Percentiles rank a stretch among this genome's conserved stretches.
Conservation (phyloP, 495 filamentous ascomycete species). For the Penicillium mononematosum region DNA sequence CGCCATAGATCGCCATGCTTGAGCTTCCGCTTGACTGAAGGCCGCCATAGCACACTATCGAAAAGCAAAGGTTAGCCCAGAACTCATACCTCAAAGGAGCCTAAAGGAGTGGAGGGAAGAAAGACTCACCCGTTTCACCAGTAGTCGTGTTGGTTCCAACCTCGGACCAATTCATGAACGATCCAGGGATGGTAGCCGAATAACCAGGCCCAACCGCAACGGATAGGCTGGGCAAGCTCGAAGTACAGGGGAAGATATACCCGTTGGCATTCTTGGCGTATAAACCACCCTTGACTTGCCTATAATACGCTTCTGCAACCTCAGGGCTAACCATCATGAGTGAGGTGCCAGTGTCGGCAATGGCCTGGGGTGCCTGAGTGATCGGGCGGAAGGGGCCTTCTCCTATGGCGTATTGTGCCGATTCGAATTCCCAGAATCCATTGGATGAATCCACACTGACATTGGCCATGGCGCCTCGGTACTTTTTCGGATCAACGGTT, state of each 20-base stretch:
- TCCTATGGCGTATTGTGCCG: constrained; percentile 56
- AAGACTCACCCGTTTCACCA: constrained; percentile 37
- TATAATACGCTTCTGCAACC: constrained; percentile 62
- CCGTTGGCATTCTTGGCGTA: constrained; percentile 53
- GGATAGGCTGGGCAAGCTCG: constrained; percentile 61
- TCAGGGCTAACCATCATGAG: constrained; percentile 66
- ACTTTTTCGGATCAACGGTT: constrained; percentile 63
- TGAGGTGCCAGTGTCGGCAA: constrained; percentile 73
- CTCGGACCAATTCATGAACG: constrained; percentile 63
- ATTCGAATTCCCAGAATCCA: constrained; percentile 77
- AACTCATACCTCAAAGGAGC: constrained; percentile 39
- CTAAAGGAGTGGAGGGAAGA: background rate
- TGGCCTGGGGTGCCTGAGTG: constrained; percentile 41
- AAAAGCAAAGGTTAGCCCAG: constrained; percentile 29
- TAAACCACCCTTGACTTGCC: constrained; percentile 54
- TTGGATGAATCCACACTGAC: constrained; percentile 58
- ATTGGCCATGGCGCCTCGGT: constrained; percentile 61
- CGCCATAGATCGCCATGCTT: constrained; percentile 69
- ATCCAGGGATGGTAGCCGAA: constrained; percentile 64
- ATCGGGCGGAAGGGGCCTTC: constrained; percentile 35
- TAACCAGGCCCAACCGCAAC: constrained; percentile 60
- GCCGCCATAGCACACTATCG: constrained; percentile 67
- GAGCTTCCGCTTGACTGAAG: constrained; percentile 61
- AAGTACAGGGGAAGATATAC: constrained; percentile 64
- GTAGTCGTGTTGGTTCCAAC: constrained; percentile 48